Percentiles rank a stretch among this genome's conserved stretches.
These are phyloP conservation scores for Chamaecyparis obtusa DNA, from an alignment of 75 land plant genomes.

Conservation along the genomic window DNA sequence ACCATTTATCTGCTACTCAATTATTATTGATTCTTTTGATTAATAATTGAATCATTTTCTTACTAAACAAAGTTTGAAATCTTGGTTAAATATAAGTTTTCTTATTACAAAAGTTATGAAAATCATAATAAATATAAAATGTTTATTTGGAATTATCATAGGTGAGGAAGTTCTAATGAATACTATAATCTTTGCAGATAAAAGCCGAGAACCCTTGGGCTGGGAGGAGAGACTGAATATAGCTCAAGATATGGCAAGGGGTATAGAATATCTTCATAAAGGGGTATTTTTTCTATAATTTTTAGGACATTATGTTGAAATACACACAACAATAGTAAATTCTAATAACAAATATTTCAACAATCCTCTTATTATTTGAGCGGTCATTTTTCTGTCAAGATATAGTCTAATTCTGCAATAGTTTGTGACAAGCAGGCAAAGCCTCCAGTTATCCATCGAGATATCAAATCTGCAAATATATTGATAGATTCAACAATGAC, in stretches of 20 bases:
- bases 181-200: neutral
- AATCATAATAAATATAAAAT: neutral
- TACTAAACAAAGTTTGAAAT: neutral
- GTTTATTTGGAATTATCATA: neutral
- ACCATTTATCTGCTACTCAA: neutral
- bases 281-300: slow-evolving; percentile 19
- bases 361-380: neutral
- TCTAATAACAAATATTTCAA: neutral
- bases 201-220: slow-evolving; percentile 13
- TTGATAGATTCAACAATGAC: slow-evolving; percentile 72
- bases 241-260: slow-evolving; percentile 25
- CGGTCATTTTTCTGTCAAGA: neutral
- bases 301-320: neutral
- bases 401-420: neutral
- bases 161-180: neutral
- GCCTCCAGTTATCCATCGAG: slow-evolving; percentile 82
- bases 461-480: slow-evolving; percentile 83
- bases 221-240: slow-evolving; percentile 25
- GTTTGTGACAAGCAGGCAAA: slow-evolving; percentile 47
- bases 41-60: neutral
- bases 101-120: neutral
- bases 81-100: neutral
- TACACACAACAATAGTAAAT: neutral
- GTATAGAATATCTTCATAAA: slow-evolving; percentile 36
- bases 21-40: neutral